A percentile compares a stretch with the other conserved stretches of the same genome.
Conservation (phyloP, 768 basidiomycete species). For the Lentinula sp. region DNA sequence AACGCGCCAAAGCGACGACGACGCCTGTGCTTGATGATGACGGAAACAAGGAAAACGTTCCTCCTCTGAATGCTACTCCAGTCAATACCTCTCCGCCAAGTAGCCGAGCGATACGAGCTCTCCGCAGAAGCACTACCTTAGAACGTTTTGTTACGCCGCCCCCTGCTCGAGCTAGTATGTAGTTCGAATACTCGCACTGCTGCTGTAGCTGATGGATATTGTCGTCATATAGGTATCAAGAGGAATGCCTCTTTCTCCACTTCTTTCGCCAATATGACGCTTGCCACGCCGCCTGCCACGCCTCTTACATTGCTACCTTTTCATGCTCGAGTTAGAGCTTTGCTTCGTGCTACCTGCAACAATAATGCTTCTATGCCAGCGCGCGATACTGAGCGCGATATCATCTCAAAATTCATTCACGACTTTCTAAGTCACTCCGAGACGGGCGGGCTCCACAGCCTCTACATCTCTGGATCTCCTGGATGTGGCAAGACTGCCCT, state of each 20-base stretch:
- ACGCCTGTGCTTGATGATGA: constrained; percentile 41
- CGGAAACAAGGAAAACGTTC: constrained; percentile 79
- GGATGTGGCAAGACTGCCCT: constrained; percentile 92
- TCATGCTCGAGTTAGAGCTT: constrained; percentile 56
- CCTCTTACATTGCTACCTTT: constrained; percentile 47
- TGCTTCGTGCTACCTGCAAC: constrained; percentile 72
- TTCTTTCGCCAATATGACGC: constrained; percentile 32
- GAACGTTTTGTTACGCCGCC: constrained; percentile 26
- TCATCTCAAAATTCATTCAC: constrained; percentile 55
- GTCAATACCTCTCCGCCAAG: constrained; percentile 26
- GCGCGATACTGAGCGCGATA: constrained; percentile 56
- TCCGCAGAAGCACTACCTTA: constrained; percentile 28
- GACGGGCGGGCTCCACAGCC: constrained; percentile 30
- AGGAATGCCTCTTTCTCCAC: constrained; percentile 44
- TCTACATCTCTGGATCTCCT: constrained; percentile 91
- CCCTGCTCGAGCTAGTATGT: constrained; percentile 40
- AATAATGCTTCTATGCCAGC: constrained; percentile 53
- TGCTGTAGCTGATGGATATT: neutral
- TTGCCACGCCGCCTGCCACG: constrained; percentile 58
- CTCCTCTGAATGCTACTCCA: constrained; percentile 42
- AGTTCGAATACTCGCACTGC: neutral
- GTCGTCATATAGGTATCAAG: constrained; percentile 27
- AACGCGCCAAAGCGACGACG: constrained; percentile 45
- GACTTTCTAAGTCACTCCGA: constrained; percentile 38
- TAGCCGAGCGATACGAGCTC: constrained; percentile 31